Evolutionary conservation across 805 yeast genomes (phyloP), one percentile per base, ranked within the genome.

Genomic region (Nakazawaea siamensis): DNA sequence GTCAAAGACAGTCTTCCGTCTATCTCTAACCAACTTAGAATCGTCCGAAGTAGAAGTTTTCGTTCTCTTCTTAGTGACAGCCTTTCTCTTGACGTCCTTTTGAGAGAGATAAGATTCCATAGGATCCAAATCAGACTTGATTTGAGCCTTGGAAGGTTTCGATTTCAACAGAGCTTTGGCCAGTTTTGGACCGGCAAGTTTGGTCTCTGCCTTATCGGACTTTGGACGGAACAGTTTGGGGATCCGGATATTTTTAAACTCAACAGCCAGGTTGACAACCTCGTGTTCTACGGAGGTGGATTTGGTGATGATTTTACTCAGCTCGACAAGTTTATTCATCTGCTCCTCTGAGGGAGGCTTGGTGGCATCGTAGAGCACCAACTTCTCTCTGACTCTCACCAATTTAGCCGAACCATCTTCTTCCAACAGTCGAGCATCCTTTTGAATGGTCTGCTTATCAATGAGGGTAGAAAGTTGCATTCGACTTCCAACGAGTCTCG

Each of bases 381-480:
- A 27, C 9, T 31, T 42, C 16, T 25, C 24, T n/a, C 26, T 29
- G 25, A 30, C 21, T 17, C 20, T 39, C 24, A 37, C 31, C 17
- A 33, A 31, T 15, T 39, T 41, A 1, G 44, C 27, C 3, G 35
- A 16, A 0, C 62, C 58, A 10, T 60, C 52, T 0, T 43, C 41
- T 4, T 52, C 53, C 19, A 75, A 52, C 4, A 46, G 38, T 1
- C 45, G 42, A 0, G 70, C 56, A 42, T 73, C 80, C 5, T 67
- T 62, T 5, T 50, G 46, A 10, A 72, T 46, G 0, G 88, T 80
- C 34, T 65, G 67, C 23, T 71, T 64, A 44, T 80, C 88, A 13
- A 76, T 59, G 1, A 28, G 25, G 24, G 54, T 49, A 19, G 52
- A 52, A 11, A 69, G 60, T 0, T 66, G 66, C 42, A 69, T 43